Conservation (phyloP, 2,329 filamentous ascomycete genomes). For the Colletotrichum karsti region DNA sequence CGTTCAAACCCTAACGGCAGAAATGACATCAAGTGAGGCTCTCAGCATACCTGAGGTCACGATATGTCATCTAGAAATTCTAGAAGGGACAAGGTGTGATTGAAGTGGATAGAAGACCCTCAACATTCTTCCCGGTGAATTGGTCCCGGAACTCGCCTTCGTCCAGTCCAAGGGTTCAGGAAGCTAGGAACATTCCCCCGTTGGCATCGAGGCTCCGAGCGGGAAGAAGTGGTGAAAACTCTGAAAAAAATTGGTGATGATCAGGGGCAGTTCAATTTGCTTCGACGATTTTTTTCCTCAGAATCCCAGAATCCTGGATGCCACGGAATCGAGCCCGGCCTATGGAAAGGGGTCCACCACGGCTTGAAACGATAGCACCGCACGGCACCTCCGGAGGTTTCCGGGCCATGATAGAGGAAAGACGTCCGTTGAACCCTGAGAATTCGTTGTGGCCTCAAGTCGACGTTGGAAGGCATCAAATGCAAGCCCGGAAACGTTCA, state of each 20-base stretch:
- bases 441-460: neutral
- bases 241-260: neutral
- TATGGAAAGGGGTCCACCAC: neutral
- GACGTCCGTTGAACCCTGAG: too few species aligned
- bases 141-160: neutral
- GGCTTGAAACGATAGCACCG: neutral
- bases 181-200: slow-evolving; percentile 2
- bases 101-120: neutral
- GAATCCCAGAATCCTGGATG: neutral
- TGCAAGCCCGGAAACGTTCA: neutral
- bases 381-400: too few species aligned
- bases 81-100: neutral
- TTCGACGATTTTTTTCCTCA: neutral
- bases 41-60: neutral
- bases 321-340: neutral
- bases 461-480: neutral
- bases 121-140: neutral
- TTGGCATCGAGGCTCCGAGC: neutral
- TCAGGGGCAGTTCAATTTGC: neutral
- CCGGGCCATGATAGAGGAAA: too few species aligned
- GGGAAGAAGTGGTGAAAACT: neutral
- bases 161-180: neutral
- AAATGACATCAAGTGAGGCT: slow-evolving; percentile 19
- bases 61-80: neutral
- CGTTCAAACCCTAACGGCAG: neutral